A percentile compares a stretch with the other conserved stretches of the same genome.
These are phyloP conservation scores for Isochrysis galbana DNA, from an alignment of 78 protist genomes.

Conservation along the genomic window DNA sequence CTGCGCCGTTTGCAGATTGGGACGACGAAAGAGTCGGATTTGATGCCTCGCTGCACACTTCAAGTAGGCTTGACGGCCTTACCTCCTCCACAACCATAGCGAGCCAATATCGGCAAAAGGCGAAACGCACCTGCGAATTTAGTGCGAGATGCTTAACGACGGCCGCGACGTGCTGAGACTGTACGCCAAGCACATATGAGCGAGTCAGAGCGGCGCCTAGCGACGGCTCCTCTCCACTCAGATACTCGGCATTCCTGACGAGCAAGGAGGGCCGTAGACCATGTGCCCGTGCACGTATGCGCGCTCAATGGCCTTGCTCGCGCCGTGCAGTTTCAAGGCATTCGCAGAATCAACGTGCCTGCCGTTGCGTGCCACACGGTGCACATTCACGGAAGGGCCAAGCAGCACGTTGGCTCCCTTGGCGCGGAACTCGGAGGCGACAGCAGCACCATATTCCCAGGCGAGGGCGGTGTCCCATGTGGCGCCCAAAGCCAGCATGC, in stretches of 20 bases:
- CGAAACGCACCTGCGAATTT: conserved; percentile 6
- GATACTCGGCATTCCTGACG: conserved; percentile 48
- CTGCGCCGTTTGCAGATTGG: too few relatives aligned
- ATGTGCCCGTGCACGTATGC: conserved; percentile 16
- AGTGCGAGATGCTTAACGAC: not conserved
- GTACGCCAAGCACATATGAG: not conserved
- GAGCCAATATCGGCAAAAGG: too few relatives aligned
- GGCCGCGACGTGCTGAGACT: not conserved
- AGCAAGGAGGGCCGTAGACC: not conserved
- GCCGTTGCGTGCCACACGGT: conserved; percentile 4
- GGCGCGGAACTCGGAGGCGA: conserved; percentile 37
- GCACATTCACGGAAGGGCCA: conserved; percentile 42
- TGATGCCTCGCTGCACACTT: too few relatives aligned
- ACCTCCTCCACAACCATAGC: too few relatives aligned
- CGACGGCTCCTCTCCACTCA: conserved; percentile 34
- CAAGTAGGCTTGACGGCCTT: too few relatives aligned
- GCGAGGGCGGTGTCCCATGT: conserved; percentile 26
- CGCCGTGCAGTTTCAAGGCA: too few relatives aligned
- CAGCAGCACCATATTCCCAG: not conserved
- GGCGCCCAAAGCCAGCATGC: conserved; percentile 31
- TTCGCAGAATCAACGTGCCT: conserved; percentile 16
- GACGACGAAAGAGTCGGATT: too few relatives aligned
- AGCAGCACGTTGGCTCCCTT: conserved; percentile 41
- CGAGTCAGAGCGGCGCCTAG: not conserved
- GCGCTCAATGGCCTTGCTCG: too few relatives aligned